phyloP scores from a whole-genome alignment of 306 rosid species.

The Fragaria vesca region DNA sequence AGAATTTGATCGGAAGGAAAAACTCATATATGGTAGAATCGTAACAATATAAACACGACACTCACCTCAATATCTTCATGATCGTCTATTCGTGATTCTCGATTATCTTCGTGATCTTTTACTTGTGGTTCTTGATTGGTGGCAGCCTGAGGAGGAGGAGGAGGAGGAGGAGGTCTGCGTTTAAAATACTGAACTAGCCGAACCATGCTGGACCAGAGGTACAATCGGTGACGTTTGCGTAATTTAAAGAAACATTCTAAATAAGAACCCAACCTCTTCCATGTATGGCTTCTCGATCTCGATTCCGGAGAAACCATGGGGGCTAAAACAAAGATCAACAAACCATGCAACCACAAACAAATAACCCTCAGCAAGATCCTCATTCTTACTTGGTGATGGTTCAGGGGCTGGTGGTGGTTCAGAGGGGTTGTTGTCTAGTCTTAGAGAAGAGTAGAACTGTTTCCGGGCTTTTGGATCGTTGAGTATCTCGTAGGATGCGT shows the following conservation, averaged over 20 bases:
- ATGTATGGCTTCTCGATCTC: not conserved
- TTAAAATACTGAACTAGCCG: not conserved
- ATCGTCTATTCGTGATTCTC: not conserved
- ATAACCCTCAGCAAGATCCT: not conserved
- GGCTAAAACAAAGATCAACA: not conserved
- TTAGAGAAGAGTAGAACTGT: constrained; percentile 42
- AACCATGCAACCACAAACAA: not conserved
- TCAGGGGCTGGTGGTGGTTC: not conserved
- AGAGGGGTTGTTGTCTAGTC: not conserved
- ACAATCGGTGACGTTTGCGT: not conserved
- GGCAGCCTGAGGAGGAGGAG: not conserved
- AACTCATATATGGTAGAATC: not conserved
- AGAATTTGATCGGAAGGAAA: not conserved
- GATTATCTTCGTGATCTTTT: not conserved
- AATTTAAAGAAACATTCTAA: not conserved
- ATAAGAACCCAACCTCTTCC: not conserved
- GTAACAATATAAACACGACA: not conserved
- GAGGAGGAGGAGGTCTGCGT: not conserved
- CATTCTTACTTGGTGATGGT: not conserved
- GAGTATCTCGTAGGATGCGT: constrained; percentile 72
- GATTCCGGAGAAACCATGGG: not conserved
- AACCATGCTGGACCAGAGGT: not conserved
- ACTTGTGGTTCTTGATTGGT: not conserved
- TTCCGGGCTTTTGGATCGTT: constrained; percentile 72
- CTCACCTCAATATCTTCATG: constrained; percentile 3